phyloP scores from a whole-genome alignment of 2,329 filamentous ascomycete genomes.

The Aspergillus latus region DNA sequence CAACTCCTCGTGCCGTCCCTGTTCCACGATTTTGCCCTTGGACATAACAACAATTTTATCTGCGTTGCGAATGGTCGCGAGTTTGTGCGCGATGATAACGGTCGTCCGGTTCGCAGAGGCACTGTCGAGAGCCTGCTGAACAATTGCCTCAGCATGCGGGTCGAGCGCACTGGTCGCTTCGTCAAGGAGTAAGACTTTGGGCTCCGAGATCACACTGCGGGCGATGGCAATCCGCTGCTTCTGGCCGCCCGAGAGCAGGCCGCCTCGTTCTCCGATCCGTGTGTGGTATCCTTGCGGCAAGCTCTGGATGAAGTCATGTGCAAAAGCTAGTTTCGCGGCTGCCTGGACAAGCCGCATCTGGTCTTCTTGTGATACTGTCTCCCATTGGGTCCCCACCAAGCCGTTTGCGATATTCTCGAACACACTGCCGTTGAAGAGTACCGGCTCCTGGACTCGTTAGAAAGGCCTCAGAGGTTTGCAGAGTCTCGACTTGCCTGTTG shows the following conservation, averaged over 20 bases:
- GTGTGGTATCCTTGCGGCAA: constrained; percentile 90
- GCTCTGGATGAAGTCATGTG: constrained; percentile 80
- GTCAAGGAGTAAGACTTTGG: constrained; percentile 87
- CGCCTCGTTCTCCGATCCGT: constrained; percentile 90
- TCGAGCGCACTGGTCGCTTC: constrained; percentile 94
- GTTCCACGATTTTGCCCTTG: constrained; percentile 78
- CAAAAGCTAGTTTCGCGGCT: constrained; percentile 86
- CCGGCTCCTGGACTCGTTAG: constrained; percentile 66
- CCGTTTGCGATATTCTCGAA: constrained; percentile 88
- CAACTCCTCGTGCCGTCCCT: constrained; percentile 81
- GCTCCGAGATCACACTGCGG: constrained; percentile 83
- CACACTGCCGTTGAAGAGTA: constrained; percentile 85
- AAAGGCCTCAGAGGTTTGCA: background rate
- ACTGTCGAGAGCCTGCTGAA: constrained; percentile 89
- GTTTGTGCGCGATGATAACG: constrained; percentile 90
- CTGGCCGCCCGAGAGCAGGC: constrained; percentile 88
- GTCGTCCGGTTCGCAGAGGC: constrained; percentile 66
- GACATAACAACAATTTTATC: constrained; percentile 96
- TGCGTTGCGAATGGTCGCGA: constrained; percentile 90
- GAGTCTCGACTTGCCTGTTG: background rate
- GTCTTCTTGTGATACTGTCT: constrained; percentile 67
- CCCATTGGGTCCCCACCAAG: constrained; percentile 77
- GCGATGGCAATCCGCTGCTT: constrained; percentile 97
- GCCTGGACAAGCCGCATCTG: constrained; percentile 67
- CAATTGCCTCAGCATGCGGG: constrained; percentile 89